Base-by-base conservation (phyloP, 805 yeast species). In the Starmerella stigmatis region DNA sequence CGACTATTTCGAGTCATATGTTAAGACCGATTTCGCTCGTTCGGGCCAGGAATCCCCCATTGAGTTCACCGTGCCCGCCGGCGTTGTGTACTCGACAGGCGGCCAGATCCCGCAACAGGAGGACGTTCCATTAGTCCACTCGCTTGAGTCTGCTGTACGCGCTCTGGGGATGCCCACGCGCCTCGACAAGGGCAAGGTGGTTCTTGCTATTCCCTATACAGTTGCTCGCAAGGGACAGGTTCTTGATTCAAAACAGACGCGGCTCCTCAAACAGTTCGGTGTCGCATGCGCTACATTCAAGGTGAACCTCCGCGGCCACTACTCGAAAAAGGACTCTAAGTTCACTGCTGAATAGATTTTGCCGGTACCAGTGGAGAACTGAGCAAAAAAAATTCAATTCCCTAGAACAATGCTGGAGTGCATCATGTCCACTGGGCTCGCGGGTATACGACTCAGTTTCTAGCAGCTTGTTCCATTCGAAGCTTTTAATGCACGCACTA, bases 101-200 rank as follows among this genome's bases (percentile, higher is more conserved):
- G 98, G 98, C 19, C 94, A 85, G 66, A 69, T 88, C 42, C 73
- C 95, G 25, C 66, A 63, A 20, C 96, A 86, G 60, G 97, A 92
- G 53, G 99, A 92, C 64, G 86, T 92, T 17, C 95, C 96, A 56
- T 79, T 92, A 83, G 81, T 94, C 11, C 98, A 92, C 63, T 86
- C 97, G 5, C 73, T 94, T 67, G 98, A 92, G 66, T 85, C 86
- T 58, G 85, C 94, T 32, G 65, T 92, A 60, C 81, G 98, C 71
- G 82, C 82, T 61, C 78, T 78, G 55, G 88, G 89, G 61, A 76
- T 92, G 56, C 97, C 98, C 56, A 88, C 97, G 4, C 80, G 78
- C 60, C 82, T 92, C 54, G 82, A 81, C 60, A 73, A 79, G 43
- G 99, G 99, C 63, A 89, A 89, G 63, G 81, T 92, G 54, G 71